Evolutionary conservation across 495 filamentous ascomycete genomes (phyloP).

Genomic region (Xylaria scruposa): DNA sequence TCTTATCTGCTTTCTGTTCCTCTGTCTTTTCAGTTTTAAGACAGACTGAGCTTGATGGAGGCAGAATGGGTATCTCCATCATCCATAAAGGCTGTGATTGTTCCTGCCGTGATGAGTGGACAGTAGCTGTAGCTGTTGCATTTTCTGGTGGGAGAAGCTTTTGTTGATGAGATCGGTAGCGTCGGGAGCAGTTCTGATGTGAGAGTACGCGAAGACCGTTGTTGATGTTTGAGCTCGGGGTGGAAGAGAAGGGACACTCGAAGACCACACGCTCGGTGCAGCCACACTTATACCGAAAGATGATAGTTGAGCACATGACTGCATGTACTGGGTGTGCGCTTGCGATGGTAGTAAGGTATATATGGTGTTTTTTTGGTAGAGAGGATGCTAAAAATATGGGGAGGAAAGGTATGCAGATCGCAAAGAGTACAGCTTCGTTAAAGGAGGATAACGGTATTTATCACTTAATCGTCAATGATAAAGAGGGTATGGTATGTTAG

Average conservation of each 20-base stretch:
- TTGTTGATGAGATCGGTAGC: constrained; percentile 9
- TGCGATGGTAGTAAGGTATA: background rate
- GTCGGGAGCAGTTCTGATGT: constrained; percentile 12
- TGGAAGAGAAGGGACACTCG: constrained; percentile 29
- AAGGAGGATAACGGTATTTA: background rate
- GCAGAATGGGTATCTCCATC: background rate
- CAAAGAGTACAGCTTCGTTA: background rate
- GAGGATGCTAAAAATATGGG: background rate
- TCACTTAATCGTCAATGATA: background rate
- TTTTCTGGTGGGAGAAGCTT: background rate
- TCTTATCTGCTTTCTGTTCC: background rate
- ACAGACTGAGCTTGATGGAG: background rate
- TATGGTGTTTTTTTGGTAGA: background rate
- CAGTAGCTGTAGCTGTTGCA: background rate
- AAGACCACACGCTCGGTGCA: constrained; percentile 31
- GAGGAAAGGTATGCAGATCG: background rate
- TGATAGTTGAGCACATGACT: constrained; percentile 35
- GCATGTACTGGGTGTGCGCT: background rate
- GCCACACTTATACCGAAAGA: constrained; percentile 36
- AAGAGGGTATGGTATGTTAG: background rate
- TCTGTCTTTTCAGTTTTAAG: background rate
- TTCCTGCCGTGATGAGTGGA: background rate
- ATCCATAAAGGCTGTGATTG: background rate
- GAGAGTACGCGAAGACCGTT: background rate
- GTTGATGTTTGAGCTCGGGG: background rate